phyloP scores from a whole-genome alignment of 2,329 filamentous ascomycete species.

The Trichoderma guizhouense region DNA sequence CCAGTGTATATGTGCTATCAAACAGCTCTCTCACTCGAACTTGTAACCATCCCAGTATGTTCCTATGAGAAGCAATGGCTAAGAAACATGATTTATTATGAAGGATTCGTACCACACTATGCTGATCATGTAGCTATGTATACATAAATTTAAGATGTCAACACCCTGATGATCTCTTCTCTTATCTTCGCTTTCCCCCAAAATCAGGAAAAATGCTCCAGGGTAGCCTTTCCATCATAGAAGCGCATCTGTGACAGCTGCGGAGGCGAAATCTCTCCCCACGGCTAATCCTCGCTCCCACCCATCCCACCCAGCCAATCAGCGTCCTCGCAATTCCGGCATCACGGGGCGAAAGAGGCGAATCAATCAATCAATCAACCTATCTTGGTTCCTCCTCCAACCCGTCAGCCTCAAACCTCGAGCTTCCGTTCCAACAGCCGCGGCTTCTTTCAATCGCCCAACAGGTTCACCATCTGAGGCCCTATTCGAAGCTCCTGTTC shows the following conservation, averaged over 20 bases:
- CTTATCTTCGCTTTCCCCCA: not conserved
- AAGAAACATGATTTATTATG: not conserved
- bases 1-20: accelerated
- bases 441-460: not conserved
- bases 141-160: not conserved
- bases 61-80: not conserved
- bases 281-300: conserved; percentile 32
- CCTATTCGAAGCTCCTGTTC: conserved; percentile 20
- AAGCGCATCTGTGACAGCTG: not conserved
- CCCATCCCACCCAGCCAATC: conserved; percentile 28
- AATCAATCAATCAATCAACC: conserved; percentile 23
- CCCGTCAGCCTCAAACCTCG: conserved; percentile 26
- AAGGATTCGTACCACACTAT: not conserved
- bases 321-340: conserved; percentile 29
- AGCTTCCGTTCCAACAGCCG: conserved; percentile 5
- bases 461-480: conserved; percentile 19
- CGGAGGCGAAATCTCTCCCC: not conserved
- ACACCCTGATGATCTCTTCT: not conserved
- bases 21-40: not conserved
- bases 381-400: conserved; percentile 4
- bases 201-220: not conserved
- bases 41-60: not conserved
- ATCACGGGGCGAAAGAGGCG: conserved; percentile 27
- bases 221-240: not conserved
- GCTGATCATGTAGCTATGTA: accelerated